Base-by-base conservation (phyloP, 441 rosid genomes). In the Capsella rubella region DNA sequence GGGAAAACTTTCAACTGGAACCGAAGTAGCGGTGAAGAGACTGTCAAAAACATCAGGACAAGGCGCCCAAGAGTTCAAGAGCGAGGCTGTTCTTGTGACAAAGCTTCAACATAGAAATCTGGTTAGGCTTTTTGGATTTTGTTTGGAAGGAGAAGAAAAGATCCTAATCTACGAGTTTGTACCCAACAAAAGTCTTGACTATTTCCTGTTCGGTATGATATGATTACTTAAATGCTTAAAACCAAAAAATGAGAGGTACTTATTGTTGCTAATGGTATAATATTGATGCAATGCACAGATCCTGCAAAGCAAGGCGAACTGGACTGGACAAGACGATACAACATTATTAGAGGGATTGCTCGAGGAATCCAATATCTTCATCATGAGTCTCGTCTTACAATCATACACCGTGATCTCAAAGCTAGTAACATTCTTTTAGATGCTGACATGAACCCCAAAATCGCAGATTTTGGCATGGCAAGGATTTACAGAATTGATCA, bases 71-170 rank as follows among this genome's bases (percentile, higher is more conserved):
- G 87, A 85, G 67, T 86, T 86, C 71, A 86, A 80, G 82, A 86
- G 77, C 21, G 86, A 86, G 70, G 87, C 79, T 11, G 64, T 63
- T 39, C 47, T 84, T 45, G 71, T 84, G 1, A 69, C 81, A 5
- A 84, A 73, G 81, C 87, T 82, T 77, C 87, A 84, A 12, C 87
- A 86, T 61, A 67, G 83, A 28, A 85, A 83, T 71, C 81, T 82
- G 3, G 85, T 80, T 56, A 82, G 64, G 57, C 80, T 78, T 56
- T 68, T 75, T 10, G 84, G 80, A 18, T 83, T 68, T 39, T 86
- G 85, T 59, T 25, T 75, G 64, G 80, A 81, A 67, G 81, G 81
- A 37, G 64, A 62, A 28, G 90, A 88, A 25, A 68, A 69, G 37
- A 78, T 85, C 47, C 67, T 86, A 4, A 69, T 83, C 51, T 82